Base-by-base conservation (phyloP, 2,329 filamentous ascomycete species). In the Helotiales sp. region DNA sequence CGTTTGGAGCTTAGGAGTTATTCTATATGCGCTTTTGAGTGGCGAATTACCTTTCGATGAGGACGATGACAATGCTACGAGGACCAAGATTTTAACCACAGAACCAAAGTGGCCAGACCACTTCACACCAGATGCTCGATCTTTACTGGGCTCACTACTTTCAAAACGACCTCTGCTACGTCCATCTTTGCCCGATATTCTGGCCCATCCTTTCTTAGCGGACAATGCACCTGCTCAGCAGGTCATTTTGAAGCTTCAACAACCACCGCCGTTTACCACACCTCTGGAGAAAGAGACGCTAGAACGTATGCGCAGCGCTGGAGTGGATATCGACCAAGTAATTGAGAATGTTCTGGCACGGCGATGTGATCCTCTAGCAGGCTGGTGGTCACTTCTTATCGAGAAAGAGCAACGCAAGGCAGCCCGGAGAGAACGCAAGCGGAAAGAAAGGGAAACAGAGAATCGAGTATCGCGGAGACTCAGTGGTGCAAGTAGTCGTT, bases 381-480 rank as follows among this genome's bases (percentile, higher is more conserved):
- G 96, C 6, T 99, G 96, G 96, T 99, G 96, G 96, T 92, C 93
- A 2, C 80, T 99, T 30, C 81, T 99, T 45, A 88, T 98, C 10
- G 96, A 98, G 76, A 99, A 98, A 78, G 96, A 99, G 77, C 88
- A 93, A 77, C 88, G 93, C 8, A 99, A 99, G 79, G 90, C 94
- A 71, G 86, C 82, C 69, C 85, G 93, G 68, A 85, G 90, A 69
- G 93, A 97, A 74, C 87, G 89, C 62, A 97, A 95, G 77, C 87
- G 95, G 8, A 93, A 87, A 76, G 94, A 98, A 77, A 89, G 88
- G 73, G 94, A 99, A 74, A 85, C 86, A 1, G 93, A 98, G 75
- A 89, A 88, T 65, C 91, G 93, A 77, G 92, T 89, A 69, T 84
- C 96, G 32, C 86, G 93, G 61, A 88, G 95, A 47, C 83, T 98